Evolutionary conservation across 208 protist species (phyloP).

Genomic region (Leishmania tropica): DNA sequence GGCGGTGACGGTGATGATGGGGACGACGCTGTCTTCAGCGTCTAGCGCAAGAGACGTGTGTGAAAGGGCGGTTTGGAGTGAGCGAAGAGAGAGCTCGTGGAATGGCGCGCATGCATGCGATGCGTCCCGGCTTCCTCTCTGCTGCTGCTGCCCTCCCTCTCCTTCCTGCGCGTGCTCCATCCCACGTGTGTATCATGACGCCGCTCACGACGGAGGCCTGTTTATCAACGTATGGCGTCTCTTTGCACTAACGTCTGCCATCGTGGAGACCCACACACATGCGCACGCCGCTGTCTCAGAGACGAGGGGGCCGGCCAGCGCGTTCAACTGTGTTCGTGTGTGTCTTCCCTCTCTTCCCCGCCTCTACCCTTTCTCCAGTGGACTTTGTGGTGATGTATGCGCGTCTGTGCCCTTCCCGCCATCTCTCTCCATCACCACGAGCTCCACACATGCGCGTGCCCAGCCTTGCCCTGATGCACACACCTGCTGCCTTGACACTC

Average conservation of each 20-base stretch:
- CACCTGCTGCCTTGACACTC: neutral
- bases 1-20: conserved; percentile 15
- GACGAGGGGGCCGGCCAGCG: neutral
- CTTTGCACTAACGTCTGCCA: neutral
- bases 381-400: neutral
- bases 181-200: neutral
- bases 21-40: conserved; percentile 32
- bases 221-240: neutral
- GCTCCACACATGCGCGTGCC: neutral
- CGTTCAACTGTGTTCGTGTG: neutral
- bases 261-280: neutral
- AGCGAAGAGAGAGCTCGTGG: neutral
- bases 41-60: conserved; percentile 15
- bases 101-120: neutral
- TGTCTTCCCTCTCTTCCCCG: neutral
- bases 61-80: neutral
- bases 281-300: neutral
- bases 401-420: neutral
- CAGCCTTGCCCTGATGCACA: neutral
- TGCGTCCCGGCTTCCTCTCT: neutral
- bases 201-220: neutral
- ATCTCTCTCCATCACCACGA: neutral
- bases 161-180: neutral
- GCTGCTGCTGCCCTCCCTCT: too few relatives aligned
- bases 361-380: too few relatives aligned